Base-by-base conservation (phyloP, 352 stramenopile genomes). In the Phytophthora multivora region DNA sequence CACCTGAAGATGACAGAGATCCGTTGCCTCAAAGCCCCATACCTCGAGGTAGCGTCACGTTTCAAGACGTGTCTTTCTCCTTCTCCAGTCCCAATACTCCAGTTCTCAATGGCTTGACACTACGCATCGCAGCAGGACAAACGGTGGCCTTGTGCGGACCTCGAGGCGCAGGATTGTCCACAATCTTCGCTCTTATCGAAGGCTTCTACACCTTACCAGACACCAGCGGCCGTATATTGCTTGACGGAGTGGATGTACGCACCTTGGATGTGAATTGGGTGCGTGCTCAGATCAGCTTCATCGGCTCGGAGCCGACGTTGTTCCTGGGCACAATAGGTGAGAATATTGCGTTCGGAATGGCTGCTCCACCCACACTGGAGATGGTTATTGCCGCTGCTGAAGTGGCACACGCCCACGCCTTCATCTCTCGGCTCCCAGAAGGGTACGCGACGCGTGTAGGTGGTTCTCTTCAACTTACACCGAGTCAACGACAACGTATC, bases 391-490 rank as follows among this genome's bases (percentile, higher is more conserved):
- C 84, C 26, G 95, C 95, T n/a, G 92, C 94, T 4, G 80, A 89
- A 55, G 74, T 97, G 30, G 95, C 96, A n/a, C 98, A 98, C 66
- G 94, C 93, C 1, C 80, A 98, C 67, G 70, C 86, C 23, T 99
- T 99, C 59, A 98, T 98, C 72, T 75, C 70, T 0, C 52, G 67
- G 2, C 92, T 99, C 45, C 83, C 94, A 5, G 89, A 98, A 15
- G 83, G 89, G 5, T 98, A 95, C 69, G 79, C 97, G 21, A 98
- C 95, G 5, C 74, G 93, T 36, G 94, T 99, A 13, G 94, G 96
- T 86, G 98, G 72, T 59, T 95, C 31, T 88, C 73, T 46, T 30
- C 97, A 86, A 51, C 51, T 91, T 2, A 76, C 71, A 13, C 73
- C 79, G 6, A 77, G 83, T 31, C 83, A 92, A 50, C 75, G 80